Base-by-base conservation (phyloP, 345 rosid genomes). In the Syzygium jambos region DNA sequence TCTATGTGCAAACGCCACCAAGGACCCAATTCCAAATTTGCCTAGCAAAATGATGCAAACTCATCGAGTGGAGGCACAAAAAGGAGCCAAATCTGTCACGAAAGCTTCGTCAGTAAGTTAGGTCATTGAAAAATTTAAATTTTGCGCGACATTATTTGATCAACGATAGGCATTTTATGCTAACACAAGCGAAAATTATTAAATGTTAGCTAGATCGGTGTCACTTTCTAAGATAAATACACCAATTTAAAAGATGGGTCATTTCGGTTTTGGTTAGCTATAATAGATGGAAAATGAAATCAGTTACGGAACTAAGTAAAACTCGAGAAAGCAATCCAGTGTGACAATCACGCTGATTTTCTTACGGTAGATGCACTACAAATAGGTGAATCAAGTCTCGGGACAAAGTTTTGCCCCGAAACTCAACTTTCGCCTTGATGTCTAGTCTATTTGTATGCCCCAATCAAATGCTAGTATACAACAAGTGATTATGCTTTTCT, bases 341-440 rank as follows among this genome's bases (percentile, higher is more conserved):
- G 2, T 6, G 23, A 68, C 30, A 0, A 10, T 15, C 41, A 14
- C 5, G 3, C 38, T 0, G 7, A 68, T 21, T 34, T 19, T 1
- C 19, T 3, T 8, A 4, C 11, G 2, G 1, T 1, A 1, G 13
- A 34, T 17, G 12, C 23, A 68, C 9, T 34, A 34, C 25, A 6
- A 0, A 61, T n/a, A 14, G 4, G 38, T 29, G 7, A n/a, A 61
- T 61, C 73, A 61, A 61, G 19, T 61, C 16, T 2, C 5, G 3
- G 5, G 49, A 19, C 80, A 73, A 73, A 73, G 80, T 73, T 19
- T 73, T 19, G 25, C 49, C 46, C 49, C 0, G 1, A 73, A 73
- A 41, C 49, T 38, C 49, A 38, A 34, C 14, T 5, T 73, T 38
- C 6, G 4, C 15, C 12, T 38, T 34, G 19, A 73, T 5, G 15